A percentile compares a stretch with the other conserved stretches of the same genome.
phyloP scores from a whole-genome alignment of 495 filamentous ascomycete genomes.

The Xylaria longipes region DNA sequence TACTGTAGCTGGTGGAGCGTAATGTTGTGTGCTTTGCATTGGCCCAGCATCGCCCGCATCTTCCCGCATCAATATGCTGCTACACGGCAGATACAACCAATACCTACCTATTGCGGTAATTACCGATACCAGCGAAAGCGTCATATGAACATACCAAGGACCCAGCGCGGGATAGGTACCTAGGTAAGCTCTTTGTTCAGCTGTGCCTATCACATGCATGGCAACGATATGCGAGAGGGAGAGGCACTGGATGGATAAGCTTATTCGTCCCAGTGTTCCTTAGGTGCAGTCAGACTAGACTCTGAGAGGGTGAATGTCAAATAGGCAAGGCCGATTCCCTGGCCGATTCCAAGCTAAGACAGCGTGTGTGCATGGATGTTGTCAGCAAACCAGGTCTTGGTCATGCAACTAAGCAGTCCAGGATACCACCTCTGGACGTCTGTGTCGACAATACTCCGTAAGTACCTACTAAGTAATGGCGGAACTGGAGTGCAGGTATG shows the following conservation, averaged over 20 bases:
- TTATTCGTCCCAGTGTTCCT: background rate
- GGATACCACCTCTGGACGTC: too few relatives aligned
- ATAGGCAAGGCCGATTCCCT: conserved; percentile 27
- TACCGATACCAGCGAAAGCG: background rate
- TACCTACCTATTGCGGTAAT: conserved; percentile 17
- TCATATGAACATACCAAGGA: background rate
- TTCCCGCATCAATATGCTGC: background rate
- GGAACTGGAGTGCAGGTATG: background rate
- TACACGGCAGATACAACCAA: background rate
- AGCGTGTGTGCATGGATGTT: conserved; percentile 10
- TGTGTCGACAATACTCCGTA: too few relatives aligned
- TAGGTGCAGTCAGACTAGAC: background rate
- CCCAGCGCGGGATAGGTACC: background rate
- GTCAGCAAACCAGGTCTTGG: conserved; percentile 24
- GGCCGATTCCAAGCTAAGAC: conserved; percentile 17
- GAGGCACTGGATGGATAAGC: conserved; percentile 1
- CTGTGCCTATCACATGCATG: background rate
- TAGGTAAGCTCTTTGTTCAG: background rate
- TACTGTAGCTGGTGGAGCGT: background rate
- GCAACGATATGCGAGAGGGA: background rate
- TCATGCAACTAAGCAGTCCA: conserved; percentile 26
- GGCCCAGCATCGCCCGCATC: background rate
- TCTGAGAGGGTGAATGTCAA: conserved; percentile 13
- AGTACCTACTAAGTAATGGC: too few relatives aligned
- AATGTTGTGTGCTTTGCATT: background rate